phyloP scores from a whole-genome alignment of 192 early-diverging fungal species.

The Phlyctochytrium planicorne region DNA sequence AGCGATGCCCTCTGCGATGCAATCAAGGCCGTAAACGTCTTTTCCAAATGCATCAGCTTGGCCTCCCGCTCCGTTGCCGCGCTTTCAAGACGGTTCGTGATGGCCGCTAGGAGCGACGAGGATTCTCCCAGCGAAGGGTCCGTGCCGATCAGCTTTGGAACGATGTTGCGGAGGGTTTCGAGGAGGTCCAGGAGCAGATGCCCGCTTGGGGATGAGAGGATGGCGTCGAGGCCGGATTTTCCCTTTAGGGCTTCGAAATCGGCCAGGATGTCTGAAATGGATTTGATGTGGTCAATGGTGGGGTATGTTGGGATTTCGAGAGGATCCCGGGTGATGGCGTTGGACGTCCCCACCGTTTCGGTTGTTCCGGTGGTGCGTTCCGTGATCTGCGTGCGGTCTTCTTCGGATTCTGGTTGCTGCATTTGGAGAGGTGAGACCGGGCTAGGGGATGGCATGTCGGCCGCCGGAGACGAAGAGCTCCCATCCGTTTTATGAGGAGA shows the following conservation, averaged over 20 bases:
- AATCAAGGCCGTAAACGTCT: not conserved
- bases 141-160: not conserved
- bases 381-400: too few relatives aligned
- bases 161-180: not conserved
- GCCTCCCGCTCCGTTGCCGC: constrained; percentile 1
- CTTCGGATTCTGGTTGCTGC: too few relatives aligned
- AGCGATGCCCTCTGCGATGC: not conserved
- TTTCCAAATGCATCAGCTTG: not conserved
- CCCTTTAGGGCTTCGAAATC: not conserved
- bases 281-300: too few relatives aligned
- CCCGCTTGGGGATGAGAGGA: not conserved
- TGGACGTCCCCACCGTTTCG: too few relatives aligned
- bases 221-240: not conserved
- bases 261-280: not conserved
- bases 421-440: too few relatives aligned
- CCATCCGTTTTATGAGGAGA: too few relatives aligned
- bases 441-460: too few relatives aligned
- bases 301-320: too few relatives aligned
- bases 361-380: too few relatives aligned
- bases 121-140: not conserved
- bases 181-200: not conserved
- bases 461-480: too few relatives aligned
- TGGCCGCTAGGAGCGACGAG: not conserved
- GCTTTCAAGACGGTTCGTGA: not conserved
- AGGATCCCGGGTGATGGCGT: too few relatives aligned